Evolutionary conservation across 2,329 filamentous ascomycete genomes (phyloP), one percentile per base, ranked within the genome.

Genomic region (Calonectria multiphialidica): DNA sequence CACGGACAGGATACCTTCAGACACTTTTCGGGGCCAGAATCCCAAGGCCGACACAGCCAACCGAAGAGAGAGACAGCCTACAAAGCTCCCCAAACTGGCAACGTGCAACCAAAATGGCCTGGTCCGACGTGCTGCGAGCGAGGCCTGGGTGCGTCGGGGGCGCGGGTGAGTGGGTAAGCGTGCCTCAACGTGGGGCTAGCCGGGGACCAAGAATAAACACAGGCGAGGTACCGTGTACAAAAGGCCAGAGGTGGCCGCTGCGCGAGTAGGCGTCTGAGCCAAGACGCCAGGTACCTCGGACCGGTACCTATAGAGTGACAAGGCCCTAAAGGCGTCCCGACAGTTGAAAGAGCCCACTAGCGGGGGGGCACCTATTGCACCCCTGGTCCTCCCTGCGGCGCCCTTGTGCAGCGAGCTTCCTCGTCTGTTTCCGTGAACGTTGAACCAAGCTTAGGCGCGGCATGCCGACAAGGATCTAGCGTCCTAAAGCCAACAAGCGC

Each of bases 391-490:
- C 64, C 69, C 69, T 71, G 69, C 68, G 57, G 68, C 64, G 63
- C 42, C 45, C 68, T 66, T 73, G 68, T 73, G 72, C 76, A 66
- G 62, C 62, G 33, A 61, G 42, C 42, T 66, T 59, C 47, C 61
- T 70, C 72, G 64, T 74, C 71, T 75, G 55, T 62, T 72, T 77
- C 74, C 70, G 77, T 70, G 77, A 71, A 80, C 78, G 78, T 80
- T 79, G 78, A 79, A 79, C 78, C 77, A 79, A 79, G 76, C 78
- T 79, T 79, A 79, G 78, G 61, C 78, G 78, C 78, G 78, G 75
- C 71, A 79, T 78, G 64, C 75, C 72, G 77, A 77, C 78, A 79
- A 73, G 78, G 78, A 73, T 79, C 72, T 74, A 74, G 71, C 75
- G 76, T 72, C 67, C 47, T 62, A 65, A 15, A 37, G 35, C 37